A percentile compares a stretch with the other conserved stretches of the same genome.
phyloP scores from a whole-genome alignment of 108 stramenopile genomes.

The Skeletonema marinoi region DNA sequence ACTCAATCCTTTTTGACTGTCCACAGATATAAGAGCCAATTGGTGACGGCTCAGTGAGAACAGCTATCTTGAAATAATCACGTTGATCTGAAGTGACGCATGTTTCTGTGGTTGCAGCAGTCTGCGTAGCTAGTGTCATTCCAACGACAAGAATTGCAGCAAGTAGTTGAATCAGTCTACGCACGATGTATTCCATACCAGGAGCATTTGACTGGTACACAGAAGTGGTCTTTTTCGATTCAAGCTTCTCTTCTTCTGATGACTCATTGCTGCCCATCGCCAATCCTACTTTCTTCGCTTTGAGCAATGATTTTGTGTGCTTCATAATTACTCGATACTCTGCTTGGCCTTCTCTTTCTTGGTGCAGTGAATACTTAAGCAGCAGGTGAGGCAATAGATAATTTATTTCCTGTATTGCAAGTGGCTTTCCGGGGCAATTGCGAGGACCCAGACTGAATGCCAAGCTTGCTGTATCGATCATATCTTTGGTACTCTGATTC shows the following conservation, averaged over 20 bases:
- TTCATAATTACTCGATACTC: neutral
- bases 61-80: slow-evolving; percentile 4
- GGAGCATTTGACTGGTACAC: neutral
- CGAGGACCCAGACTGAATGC: slow-evolving; percentile 17
- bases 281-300: neutral
- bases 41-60: slow-evolving; percentile 24
- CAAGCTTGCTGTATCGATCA: slow-evolving; percentile 8
- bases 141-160: neutral
- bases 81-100: too few species aligned
- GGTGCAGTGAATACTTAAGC: neutral
- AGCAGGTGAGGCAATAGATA: neutral
- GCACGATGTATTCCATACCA: neutral
- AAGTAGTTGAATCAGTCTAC: neutral
- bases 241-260: neutral
- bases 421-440: slow-evolving; percentile 7
- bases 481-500: slow-evolving; percentile 1
- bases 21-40: slow-evolving; percentile 66
- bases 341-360: neutral
- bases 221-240: neutral
- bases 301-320: neutral
- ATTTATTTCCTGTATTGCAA: slow-evolving; percentile 4
- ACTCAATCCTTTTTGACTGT: slow-evolving; percentile 70
- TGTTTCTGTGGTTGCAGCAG: neutral
- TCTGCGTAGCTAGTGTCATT: neutral
- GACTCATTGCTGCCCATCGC: neutral